Base-by-base conservation (phyloP, 192 early-diverging fungal species). In the Glomus cerebriforme region DNA sequence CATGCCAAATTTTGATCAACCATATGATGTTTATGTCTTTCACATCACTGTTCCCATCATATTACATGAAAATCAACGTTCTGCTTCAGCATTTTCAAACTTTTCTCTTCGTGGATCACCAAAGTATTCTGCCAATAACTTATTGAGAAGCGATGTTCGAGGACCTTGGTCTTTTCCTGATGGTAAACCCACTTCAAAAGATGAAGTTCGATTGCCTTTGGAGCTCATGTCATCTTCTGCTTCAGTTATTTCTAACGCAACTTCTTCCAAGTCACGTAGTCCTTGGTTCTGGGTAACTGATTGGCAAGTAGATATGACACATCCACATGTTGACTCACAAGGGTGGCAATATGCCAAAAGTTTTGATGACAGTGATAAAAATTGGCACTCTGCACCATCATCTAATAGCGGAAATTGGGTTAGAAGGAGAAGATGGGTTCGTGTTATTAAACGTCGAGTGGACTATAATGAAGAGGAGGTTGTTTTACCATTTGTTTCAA, bases 221-320 rank as follows among this genome's bases (percentile, higher is more conserved):
- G 79, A 71, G 0, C 13, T 76, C 29, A 59, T 54, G 10, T 73
- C 67, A 35, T 81, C 79, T 0, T 64, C 78, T 60, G 77, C 74
- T 37, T 59, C 67, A 17, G 45, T 73, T 24, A 67, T 62, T 68
- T 27, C 82, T 3, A 81, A 75, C 45, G 22, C 77, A 19, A 82
- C 79, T 34, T 58, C 47, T 13, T 78, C 77, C 15, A 67, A 58
- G 24, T 22, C 62, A 27, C 66, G 77, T 37, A 74, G 76, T 32
- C 80, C 85, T 15, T 95, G 93, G 93, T 95, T 90, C 72, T 95
- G 94, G 94, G 60, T 95, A 26, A 92, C 90, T 13, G 94, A 95
- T 66, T 95, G 94, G 94, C 78, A 85, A n/a, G 81, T 94, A 32
- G 94, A 94, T 79, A 80, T 82, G 24, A 82, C 79, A 10, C 86